Evolutionary conservation across 768 basidiomycete genomes (phyloP).

Genomic region (Amyloporia xantha): DNA sequence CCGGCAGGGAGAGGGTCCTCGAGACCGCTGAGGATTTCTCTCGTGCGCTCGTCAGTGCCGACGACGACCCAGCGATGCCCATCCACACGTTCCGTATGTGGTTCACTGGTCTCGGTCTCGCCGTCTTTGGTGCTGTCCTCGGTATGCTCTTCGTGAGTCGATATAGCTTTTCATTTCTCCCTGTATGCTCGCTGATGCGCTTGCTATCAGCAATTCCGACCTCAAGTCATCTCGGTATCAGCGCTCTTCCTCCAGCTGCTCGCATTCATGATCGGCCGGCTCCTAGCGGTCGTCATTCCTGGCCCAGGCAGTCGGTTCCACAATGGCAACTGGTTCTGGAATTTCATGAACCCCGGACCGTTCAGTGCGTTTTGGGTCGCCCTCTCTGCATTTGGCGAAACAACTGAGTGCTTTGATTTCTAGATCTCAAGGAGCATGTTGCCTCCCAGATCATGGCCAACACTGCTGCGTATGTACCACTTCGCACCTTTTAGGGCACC

Average conservation of each 20-base stretch:
- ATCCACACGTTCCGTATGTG: constrained; percentile 8
- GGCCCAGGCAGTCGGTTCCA: constrained; percentile 3
- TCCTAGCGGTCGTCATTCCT: constrained; percentile 2
- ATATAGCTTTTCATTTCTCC: no score
- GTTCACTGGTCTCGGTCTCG: constrained; percentile 5
- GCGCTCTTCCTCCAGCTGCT: constrained; percentile 5
- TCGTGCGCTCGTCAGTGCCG: neutral
- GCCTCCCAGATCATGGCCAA: constrained; percentile 5
- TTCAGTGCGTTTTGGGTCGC: neutral
- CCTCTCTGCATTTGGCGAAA: neutral
- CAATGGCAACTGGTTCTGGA: constrained; percentile 8
- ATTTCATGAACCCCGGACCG: constrained; percentile 6
- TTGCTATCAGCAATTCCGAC: constrained; percentile 7
- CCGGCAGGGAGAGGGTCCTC: constrained; percentile 4
- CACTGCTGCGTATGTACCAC: constrained; percentile 1
- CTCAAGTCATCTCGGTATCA: constrained; percentile 2
- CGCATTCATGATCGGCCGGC: constrained; percentile 5
- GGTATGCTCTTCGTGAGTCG: constrained; percentile 9
- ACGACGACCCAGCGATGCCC: constrained; percentile 2
- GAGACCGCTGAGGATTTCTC: constrained; percentile 7
- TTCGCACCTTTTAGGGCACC: neutral
- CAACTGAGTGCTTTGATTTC: neutral
- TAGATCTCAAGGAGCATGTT: constrained; percentile 6
- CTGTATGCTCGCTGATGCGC: no score
- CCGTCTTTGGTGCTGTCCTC: constrained; percentile 6